Evolutionary conservation across 164 flowering plant genomes (phyloP).

Genomic region (Tetrastigma voinierianum): DNA sequence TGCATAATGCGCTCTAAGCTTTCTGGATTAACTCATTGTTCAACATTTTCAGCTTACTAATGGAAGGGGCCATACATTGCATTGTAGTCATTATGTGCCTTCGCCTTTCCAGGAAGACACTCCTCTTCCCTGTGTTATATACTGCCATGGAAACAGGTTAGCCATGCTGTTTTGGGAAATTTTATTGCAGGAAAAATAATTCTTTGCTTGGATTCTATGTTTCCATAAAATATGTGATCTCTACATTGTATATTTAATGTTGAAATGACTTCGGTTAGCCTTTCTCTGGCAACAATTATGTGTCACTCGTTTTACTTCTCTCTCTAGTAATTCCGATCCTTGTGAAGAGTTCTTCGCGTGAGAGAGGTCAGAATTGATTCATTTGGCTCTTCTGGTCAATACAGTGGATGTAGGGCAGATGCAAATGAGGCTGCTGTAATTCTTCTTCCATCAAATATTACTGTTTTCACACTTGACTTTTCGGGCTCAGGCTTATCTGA

Average conservation of each 20-base stretch:
- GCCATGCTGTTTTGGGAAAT: not conserved
- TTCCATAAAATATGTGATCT: not conserved
- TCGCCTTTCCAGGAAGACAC: conserved; percentile 57
- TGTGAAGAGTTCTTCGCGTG: not conserved
- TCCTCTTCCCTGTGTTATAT: conserved; percentile 93
- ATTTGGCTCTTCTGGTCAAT: conserved; percentile 8
- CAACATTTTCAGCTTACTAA: conserved; percentile 56
- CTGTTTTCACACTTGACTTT: conserved; percentile 94
- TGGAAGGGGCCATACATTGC: conserved; percentile 65
- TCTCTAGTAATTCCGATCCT: not conserved
- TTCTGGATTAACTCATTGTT: conserved; percentile 7
- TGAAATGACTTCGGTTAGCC: not conserved
- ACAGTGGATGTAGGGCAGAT: conserved; percentile 95
- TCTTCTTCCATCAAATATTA: conserved; percentile 89
- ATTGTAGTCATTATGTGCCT: conserved; percentile 90
- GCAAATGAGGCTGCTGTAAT: conserved; percentile 92
- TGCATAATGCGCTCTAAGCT: conserved; percentile 14
- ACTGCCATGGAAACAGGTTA: conserved; percentile 97
- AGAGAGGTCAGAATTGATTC: conserved; percentile 7
- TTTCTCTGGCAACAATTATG: not conserved
- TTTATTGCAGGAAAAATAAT: not conserved
- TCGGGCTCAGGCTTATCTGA: conserved; percentile 96
- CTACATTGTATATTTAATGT: not conserved
- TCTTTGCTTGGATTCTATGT: not conserved
- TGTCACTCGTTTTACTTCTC: not conserved